Evolutionary conservation across 768 basidiomycete genomes (phyloP), one percentile per base, ranked within the genome.

Genomic region (Boletellus ananiceps): DNA sequence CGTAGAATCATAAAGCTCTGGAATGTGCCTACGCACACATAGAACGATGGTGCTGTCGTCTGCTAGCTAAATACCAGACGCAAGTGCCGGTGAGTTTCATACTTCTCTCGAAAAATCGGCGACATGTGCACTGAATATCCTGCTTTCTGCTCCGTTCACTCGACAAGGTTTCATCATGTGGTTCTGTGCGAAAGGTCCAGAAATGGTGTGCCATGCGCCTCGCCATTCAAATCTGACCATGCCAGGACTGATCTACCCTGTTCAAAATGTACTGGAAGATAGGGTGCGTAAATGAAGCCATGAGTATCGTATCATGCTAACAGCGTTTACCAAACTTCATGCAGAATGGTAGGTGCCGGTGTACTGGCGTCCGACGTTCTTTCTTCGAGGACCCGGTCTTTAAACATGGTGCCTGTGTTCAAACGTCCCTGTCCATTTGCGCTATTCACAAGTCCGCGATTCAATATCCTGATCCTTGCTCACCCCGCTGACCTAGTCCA

Each of bases 21-120:
- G 14, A 25, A 15, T 39, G 45, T 5, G 27, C 8, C 14, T 21
- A 4, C 23, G 39, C 12, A 25, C 15, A 43, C 51, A 57, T 57
- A 50, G 49, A 51, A 40, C 8, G 12, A 29, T 36, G 43, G 12
- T n/a, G 44, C 16, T 18, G 39, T 48, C 27, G 15, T 29, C 38
- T 23, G 23, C 27, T 38, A 13, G 23, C 42, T 64, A 62, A 58
- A 64, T 40, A 52, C 21, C 33, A 36, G 47, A 51, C 46, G 54
- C 57, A 54, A 47, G 57, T 62, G 33, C 18, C 42, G 21, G 36
- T 14, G 37, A 50, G 18, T 23, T 34, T 37, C 51, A 62, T 46
- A 50, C 27, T 41, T 34, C 16, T 34, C 19, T 40, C 27, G 29
- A 16, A 46, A 54, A 21, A 39, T 50, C 48, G 32, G 49, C 18